Evolutionary conservation across 1,139 yeast genomes (phyloP).

Genomic region (Kluyveromyces sp.): DNA sequence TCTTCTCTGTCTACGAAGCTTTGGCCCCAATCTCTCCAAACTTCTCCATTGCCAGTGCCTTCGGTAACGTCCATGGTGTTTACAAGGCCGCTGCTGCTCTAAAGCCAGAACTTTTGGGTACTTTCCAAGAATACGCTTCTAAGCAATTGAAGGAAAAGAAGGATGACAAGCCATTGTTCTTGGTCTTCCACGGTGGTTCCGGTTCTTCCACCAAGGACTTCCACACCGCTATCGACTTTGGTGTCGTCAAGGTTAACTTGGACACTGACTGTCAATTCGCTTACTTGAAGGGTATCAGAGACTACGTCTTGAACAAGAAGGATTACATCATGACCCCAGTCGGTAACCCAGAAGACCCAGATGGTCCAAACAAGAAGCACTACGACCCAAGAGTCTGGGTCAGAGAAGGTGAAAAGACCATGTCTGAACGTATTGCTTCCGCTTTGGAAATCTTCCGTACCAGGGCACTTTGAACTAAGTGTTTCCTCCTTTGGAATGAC

Average conservation of each 20-base stretch:
- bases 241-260: slow-evolving; percentile 98
- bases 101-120: slow-evolving; percentile 89
- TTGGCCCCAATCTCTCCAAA: slow-evolving; percentile 88
- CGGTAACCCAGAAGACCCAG: slow-evolving; percentile 99
- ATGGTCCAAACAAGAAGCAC: slow-evolving; percentile 98
- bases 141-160: slow-evolving; percentile 38
- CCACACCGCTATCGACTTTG: slow-evolving; percentile 81
- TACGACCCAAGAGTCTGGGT: slow-evolving; percentile 99
- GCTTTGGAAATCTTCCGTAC: slow-evolving; percentile 87
- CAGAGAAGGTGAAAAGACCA: slow-evolving; percentile 99
- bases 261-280: slow-evolving; percentile 99
- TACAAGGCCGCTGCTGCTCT: slow-evolving; percentile 98
- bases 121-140: slow-evolving; percentile 83
- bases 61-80: slow-evolving; percentile 99
- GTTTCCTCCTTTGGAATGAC: background rate
- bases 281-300: slow-evolving; percentile 93
- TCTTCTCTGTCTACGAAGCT: slow-evolving; percentile 83
- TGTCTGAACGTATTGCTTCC: slow-evolving; percentile 75
- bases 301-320: slow-evolving; percentile 90
- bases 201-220: slow-evolving; percentile 92
- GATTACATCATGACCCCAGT: slow-evolving; percentile 83
- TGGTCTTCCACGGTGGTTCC: slow-evolving; percentile 99
- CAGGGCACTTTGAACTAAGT: slow-evolving; percentile 39
- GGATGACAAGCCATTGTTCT: slow-evolving; percentile 72
- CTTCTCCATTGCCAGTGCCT: slow-evolving; percentile 99